Conservation (phyloP, 495 filamentous ascomycete genomes). For the Penicillium pancosmium region DNA sequence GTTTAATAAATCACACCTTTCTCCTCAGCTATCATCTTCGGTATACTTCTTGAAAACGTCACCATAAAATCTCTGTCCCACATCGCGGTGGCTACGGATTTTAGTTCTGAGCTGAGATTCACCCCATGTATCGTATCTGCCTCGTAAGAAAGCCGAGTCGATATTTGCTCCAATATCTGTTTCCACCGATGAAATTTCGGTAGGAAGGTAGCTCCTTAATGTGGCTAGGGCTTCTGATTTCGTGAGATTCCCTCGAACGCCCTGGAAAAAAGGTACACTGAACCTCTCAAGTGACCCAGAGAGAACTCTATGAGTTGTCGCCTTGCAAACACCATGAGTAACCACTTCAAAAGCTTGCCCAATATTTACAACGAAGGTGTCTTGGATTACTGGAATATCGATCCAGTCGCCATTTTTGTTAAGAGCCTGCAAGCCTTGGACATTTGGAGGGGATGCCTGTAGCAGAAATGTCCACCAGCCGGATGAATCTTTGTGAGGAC, state of each 20-base stretch:
- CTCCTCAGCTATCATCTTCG: conserved; percentile 13
- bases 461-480: conserved; percentile 87
- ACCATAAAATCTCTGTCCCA: conserved; percentile 42
- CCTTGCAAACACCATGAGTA: conserved; percentile 82
- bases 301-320: conserved; percentile 80
- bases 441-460: conserved; percentile 66
- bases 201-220: conserved; percentile 33
- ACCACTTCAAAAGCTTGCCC: conserved; percentile 91
- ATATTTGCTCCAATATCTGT: conserved; percentile 29
- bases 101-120: conserved; percentile 51
- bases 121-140: conserved; percentile 49
- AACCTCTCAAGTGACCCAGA: conserved; percentile 34
- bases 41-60: conserved; percentile 44
- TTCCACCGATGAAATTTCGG: conserved; percentile 1
- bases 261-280: conserved; percentile 52
- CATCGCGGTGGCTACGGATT: conserved; percentile 45
- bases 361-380: conserved; percentile 81
- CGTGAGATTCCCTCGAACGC: conserved; percentile 42
- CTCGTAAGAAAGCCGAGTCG: conserved; percentile 46
- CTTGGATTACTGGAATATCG: conserved; percentile 50
- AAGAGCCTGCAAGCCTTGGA: conserved; percentile 84
- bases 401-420: conserved; percentile 84
- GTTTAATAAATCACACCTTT: neutral
- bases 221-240: conserved; percentile 37
- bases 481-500: conserved; percentile 85